A percentile compares a stretch with the other conserved stretches of the same genome.
Evolutionary conservation across 371 early-diverging fungal genomes (phyloP).

Genomic region (Mucor piriformis): DNA sequence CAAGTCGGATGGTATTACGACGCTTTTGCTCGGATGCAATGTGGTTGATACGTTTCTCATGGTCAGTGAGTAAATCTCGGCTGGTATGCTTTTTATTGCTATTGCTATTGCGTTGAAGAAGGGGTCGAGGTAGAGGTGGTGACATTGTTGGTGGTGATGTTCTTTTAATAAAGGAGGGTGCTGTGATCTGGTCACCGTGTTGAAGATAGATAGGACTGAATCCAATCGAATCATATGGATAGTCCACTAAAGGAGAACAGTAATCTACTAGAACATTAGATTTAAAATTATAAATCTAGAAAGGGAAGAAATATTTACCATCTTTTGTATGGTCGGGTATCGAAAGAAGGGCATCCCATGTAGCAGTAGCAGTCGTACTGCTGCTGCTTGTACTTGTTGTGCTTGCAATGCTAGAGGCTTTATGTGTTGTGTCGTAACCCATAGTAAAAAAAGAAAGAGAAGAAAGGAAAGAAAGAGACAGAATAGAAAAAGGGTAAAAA

Average conservation of each 20-base stretch:
- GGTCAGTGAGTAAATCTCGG: slow-evolving; percentile 60
- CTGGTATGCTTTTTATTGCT: slow-evolving; percentile 11
- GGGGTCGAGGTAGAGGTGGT: no score
- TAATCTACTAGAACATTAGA: neutral
- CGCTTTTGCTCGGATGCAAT: slow-evolving; percentile 91
- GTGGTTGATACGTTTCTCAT: slow-evolving; percentile 91
- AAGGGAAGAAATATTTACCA: neutral
- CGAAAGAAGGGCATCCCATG: slow-evolving; percentile 5
- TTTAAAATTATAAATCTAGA: neutral
- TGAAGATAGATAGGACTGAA: slow-evolving; percentile 22
- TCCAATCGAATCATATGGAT: neutral
- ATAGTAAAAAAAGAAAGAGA: slow-evolving; percentile 9
- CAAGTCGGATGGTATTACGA: slow-evolving; percentile 81
- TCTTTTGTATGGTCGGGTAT: neutral
- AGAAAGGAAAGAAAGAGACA: slow-evolving; percentile 10
- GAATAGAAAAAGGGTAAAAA: neutral
- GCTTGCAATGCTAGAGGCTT: slow-evolving; percentile 28
- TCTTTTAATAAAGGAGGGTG: slow-evolving; percentile 1
- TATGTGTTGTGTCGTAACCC: slow-evolving; percentile 25
- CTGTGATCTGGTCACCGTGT: slow-evolving; percentile 20
- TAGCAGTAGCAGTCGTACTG: slow-evolving; percentile 16
- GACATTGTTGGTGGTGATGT: neutral
- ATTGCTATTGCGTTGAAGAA: no score
- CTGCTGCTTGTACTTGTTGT: slow-evolving; percentile 23
- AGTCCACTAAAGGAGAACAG: neutral